These are phyloP conservation scores for Cnidoscolus chayamansa DNA, from an alignment of 441 rosid genomes.

Conservation along the genomic window DNA sequence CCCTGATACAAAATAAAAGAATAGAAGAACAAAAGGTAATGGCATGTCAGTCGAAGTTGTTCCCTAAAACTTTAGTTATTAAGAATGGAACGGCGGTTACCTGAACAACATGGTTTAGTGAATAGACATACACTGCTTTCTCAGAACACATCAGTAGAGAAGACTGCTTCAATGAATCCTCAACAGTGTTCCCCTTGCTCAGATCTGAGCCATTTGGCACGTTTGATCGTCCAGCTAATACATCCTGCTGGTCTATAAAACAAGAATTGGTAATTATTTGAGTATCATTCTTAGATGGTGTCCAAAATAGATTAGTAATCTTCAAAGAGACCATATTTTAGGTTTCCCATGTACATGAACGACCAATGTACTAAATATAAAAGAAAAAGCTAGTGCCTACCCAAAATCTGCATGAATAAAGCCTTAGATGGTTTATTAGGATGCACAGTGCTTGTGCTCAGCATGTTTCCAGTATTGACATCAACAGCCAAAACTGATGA, in stretches of 20 bases:
- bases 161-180: conserved; percentile 49
- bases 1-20: conserved; percentile 41
- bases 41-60: background rate
- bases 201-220: conserved; percentile 30
- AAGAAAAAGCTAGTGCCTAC: conserved; percentile 37
- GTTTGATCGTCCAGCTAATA: conserved; percentile 34
- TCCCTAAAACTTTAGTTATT: background rate
- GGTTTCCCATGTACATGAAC: background rate
- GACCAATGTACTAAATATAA: background rate
- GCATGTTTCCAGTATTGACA: conserved; percentile 58
- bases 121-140: conserved; percentile 80
- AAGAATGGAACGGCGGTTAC: conserved; percentile 29
- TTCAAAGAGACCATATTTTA: conserved; percentile 5
- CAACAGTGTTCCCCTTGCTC: conserved; percentile 40
- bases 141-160: conserved; percentile 70
- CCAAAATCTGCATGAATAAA: conserved; percentile 67
- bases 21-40: conserved; percentile 10
- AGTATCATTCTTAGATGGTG: background rate
- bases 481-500: conserved; percentile 77
- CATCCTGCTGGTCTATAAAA: conserved; percentile 52
- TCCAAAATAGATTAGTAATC: background rate
- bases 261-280: background rate
- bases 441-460: conserved; percentile 56
- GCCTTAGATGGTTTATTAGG: conserved; percentile 88
- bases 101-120: conserved; percentile 66